A percentile compares a stretch with the other conserved stretches of the same genome.
These are phyloP conservation scores for Omphalea diandra DNA, from an alignment of 441 rosid species.

Conservation along the genomic window DNA sequence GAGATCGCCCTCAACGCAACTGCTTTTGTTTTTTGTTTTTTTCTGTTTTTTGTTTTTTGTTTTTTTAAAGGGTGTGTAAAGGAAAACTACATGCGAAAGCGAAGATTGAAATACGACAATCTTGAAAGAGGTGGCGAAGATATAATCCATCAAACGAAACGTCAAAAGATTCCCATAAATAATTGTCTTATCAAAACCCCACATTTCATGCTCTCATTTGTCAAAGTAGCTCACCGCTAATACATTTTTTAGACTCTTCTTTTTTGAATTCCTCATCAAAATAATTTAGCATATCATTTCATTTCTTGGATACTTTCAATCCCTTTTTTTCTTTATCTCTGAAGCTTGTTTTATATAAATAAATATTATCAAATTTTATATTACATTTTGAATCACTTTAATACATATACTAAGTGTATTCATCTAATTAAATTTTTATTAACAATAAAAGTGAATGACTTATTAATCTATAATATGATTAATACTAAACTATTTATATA, in stretches of 20 bases:
- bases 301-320: not conserved
- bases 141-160: not conserved
- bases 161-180: constrained; percentile 6
- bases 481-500: no score
- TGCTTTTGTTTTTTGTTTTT: not conserved
- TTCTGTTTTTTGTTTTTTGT: no score
- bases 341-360: no score
- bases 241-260: not conserved
- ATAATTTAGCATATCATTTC: not conserved
- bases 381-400: no score
- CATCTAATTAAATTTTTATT: no score
- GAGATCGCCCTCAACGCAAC: constrained; percentile 22
- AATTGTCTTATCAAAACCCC: not conserved
- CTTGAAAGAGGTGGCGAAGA: constrained; percentile 16
- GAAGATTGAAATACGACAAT: constrained; percentile 40
- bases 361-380: no score
- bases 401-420: no score
- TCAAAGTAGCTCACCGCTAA: not conserved
- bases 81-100: constrained; percentile 24
- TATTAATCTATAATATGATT: no score
- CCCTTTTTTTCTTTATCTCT: no score
- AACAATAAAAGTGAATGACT: no score
- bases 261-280: not conserved
- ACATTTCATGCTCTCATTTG: constrained; percentile 11
- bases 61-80: no score